phyloP scores from a whole-genome alignment of 148 eudicot species.

The Rheum nobile region DNA sequence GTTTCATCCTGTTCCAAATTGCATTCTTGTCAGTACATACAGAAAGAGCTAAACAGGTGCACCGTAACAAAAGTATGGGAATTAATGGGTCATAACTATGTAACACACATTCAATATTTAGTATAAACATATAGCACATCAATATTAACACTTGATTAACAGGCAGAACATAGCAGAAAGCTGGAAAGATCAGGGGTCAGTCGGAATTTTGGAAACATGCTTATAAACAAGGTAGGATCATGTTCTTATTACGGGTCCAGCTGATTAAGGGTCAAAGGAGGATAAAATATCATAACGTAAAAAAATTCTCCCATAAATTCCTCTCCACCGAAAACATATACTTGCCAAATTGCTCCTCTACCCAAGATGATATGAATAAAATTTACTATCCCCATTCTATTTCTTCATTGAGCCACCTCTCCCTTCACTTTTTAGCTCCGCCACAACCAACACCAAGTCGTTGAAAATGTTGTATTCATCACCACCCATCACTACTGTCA shows the following conservation, averaged over 20 bases:
- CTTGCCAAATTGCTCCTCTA: neutral
- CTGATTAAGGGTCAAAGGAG: neutral
- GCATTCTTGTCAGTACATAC: neutral
- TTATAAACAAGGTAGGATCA: neutral
- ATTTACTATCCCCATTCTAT: no score
- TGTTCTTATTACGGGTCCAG: neutral
- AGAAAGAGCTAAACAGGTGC: neutral
- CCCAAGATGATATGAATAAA: neutral
- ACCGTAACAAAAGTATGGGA: neutral
- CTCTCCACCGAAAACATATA: no score
- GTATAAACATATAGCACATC: neutral
- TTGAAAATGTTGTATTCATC: neutral
- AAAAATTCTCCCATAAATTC: no score
- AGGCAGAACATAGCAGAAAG: neutral
- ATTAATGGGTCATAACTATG: neutral
- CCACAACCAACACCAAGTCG: neutral
- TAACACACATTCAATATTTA: neutral
- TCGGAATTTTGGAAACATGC: neutral
- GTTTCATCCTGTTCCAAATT: constrained; percentile 14
- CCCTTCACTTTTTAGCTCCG: neutral
- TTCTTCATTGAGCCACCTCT: neutral
- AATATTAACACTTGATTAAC: neutral
- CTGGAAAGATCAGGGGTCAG: neutral
- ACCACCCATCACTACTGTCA: neutral
- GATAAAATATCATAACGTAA: neutral